These are phyloP conservation scores for Scheffersomyces ergatensis DNA, from an alignment of 805 yeast genomes.

Conservation along the genomic window DNA sequence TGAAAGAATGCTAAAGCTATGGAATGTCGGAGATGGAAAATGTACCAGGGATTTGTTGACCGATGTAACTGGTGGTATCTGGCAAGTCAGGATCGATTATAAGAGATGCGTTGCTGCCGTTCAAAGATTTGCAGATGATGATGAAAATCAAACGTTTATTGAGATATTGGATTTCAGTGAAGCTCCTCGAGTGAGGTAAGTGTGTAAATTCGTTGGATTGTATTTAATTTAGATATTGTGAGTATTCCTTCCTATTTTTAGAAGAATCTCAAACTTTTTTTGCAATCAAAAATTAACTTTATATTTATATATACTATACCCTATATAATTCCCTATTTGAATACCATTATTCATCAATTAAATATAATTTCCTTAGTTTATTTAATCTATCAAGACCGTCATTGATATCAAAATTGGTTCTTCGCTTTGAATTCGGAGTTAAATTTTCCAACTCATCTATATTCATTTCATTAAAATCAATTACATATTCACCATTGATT, in stretches of 20 bases:
- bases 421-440: slow-evolving; percentile 12
- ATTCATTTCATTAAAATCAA: slow-evolving; percentile 13
- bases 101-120: slow-evolving; percentile 90
- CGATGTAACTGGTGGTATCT: slow-evolving; percentile 79
- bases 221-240: no score
- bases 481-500: slow-evolving; percentile 20
- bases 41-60: slow-evolving; percentile 69
- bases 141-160: slow-evolving; percentile 61
- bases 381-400: slow-evolving; percentile 31
- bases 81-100: slow-evolving; percentile 91
- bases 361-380: slow-evolving; percentile 34
- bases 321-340: background rate
- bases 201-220: no score
- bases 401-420: slow-evolving; percentile 23
- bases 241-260: background rate
- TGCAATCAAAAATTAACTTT: background rate
- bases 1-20: slow-evolving; percentile 79
- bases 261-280: background rate
- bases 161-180: slow-evolving; percentile 81
- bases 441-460: slow-evolving; percentile 2
- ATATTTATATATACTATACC: background rate
- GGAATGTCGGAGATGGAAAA: slow-evolving; percentile 79
- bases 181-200: slow-evolving; percentile 11
- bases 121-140: slow-evolving; percentile 51
- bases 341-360: slow-evolving; percentile 10